A percentile compares a stretch with the other conserved stretches of the same genome.
Evolutionary conservation across 2,329 filamentous ascomycete genomes (phyloP).

Genomic region (Hypoxylon sp.): DNA sequence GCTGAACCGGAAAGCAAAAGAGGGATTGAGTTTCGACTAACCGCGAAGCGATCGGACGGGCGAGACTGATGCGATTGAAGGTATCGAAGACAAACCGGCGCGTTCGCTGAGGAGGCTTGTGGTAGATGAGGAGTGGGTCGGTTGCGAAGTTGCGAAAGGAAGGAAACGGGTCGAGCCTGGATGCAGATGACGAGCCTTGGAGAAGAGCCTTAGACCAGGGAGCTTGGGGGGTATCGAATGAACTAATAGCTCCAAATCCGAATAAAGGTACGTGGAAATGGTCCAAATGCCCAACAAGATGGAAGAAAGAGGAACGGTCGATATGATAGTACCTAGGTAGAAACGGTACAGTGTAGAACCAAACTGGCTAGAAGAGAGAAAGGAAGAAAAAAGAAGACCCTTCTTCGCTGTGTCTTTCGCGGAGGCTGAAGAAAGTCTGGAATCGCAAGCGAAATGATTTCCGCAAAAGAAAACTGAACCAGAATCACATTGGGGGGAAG

Average conservation of each 20-base stretch:
- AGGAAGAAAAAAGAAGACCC: constrained; percentile 38
- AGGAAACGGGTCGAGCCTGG: constrained; percentile 25
- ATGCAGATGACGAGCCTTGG: constrained; percentile 32
- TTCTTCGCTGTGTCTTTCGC: constrained; percentile 45
- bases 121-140: constrained; percentile 39
- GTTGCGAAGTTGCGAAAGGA: constrained; percentile 27
- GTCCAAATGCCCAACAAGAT: constrained; percentile 32
- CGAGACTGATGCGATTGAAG: constrained; percentile 24
- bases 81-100: constrained; percentile 30
- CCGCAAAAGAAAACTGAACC: constrained; percentile 54
- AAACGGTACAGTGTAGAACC: constrained; percentile 4
- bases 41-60: constrained; percentile 12
- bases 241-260: constrained; percentile 41
- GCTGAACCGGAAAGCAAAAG: constrained; percentile 28
- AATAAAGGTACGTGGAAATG: constrained; percentile 20
- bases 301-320: constrained; percentile 12
- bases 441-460: constrained; percentile 66
- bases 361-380: constrained; percentile 21
- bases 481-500: constrained; percentile 29
- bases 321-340: constrained; percentile 14
- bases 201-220: constrained; percentile 1
- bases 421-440: constrained; percentile 60
- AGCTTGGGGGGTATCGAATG: constrained; percentile 25
- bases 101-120: constrained; percentile 31
- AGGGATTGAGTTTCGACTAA: constrained; percentile 13